Base-by-base conservation (phyloP, 2,329 filamentous ascomycete genomes). In the Phialocephala subalpina region DNA sequence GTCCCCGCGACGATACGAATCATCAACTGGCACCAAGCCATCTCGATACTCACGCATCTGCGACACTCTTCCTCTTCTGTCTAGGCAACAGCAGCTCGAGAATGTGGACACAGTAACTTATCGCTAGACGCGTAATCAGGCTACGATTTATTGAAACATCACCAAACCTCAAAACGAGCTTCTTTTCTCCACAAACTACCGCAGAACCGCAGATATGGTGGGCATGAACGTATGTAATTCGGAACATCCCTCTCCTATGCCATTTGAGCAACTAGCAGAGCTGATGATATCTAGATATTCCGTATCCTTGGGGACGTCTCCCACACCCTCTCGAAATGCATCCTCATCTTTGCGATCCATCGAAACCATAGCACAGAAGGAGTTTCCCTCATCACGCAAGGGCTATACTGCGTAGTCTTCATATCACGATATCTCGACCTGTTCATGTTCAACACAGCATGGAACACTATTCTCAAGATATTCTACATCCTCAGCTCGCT, bases 281-380 rank as follows among this genome's bases (percentile, higher is more conserved):
- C 53, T 64, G 38, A 66, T 47, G 27, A 35, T 40, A 22, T 29
- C 47, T 56, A 77, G 76, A 72, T 85, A 66, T 90, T 97, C 80
- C 92, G 93, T 75, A 86, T 97, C 75, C 78, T 93, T 74, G 95
- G 88, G 77, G 95, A 98, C 78, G 80, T 95, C 73, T 93, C 92
- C 74, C 95, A 98, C 78, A 87, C 93, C 55, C 83, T 89, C 58
- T 96, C 94, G 64, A 97, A 97, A 85, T 88, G 90, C 78, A 96
- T 97, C 76, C 86, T 97, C 73, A 93, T 97, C 81, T 92, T 90
- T 82, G 90, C 94, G 63, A 97, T 97, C 74, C 93, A 97, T 80
- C 87, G 87, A 72, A 97, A 97, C 77, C 87, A 87, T 76, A 96
- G 92, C 78, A 92, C 94, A 57, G 94, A 97, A 84, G 93, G 94